A percentile compares a stretch with the other conserved stretches of the same genome.
phyloP scores from a whole-genome alignment of 179 eudicot species.

The Nepenthes alata region DNA sequence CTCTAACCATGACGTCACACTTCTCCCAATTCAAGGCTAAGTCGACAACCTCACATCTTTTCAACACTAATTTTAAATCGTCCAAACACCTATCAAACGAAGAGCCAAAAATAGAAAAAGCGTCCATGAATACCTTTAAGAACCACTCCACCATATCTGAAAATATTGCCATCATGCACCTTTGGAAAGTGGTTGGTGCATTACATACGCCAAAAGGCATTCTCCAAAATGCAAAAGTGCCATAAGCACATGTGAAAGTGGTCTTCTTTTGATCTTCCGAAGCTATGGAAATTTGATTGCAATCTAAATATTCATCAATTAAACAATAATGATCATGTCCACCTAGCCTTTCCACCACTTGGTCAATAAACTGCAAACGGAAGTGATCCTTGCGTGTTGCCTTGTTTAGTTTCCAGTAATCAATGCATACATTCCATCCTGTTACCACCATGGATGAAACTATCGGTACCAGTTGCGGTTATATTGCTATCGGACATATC shows the following conservation, averaged over 20 bases:
- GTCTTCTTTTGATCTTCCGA: background rate
- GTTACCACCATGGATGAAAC: background rate
- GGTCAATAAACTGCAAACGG: background rate
- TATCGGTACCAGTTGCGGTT: background rate
- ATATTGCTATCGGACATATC: too few relatives aligned
- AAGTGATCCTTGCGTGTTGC: background rate
- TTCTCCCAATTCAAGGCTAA: constrained; percentile 2
- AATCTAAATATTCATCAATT: background rate
- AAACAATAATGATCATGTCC: background rate
- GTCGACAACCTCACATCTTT: background rate
- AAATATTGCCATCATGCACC: too few relatives aligned
- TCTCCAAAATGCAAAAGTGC: too few relatives aligned
- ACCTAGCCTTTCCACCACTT: background rate
- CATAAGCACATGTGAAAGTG: background rate
- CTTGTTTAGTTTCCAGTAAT: background rate
- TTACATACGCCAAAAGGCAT: too few relatives aligned
- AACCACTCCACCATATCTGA: background rate
- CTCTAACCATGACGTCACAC: constrained; percentile 4
- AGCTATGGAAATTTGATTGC: background rate
- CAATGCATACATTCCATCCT: background rate
- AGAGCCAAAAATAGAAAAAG: background rate
- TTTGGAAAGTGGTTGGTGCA: too few relatives aligned
- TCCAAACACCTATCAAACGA: background rate
- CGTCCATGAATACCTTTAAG: background rate
- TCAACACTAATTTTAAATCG: background rate